Conservation (phyloP, 805 yeast genomes). For the Ogataea pignaliae region DNA sequence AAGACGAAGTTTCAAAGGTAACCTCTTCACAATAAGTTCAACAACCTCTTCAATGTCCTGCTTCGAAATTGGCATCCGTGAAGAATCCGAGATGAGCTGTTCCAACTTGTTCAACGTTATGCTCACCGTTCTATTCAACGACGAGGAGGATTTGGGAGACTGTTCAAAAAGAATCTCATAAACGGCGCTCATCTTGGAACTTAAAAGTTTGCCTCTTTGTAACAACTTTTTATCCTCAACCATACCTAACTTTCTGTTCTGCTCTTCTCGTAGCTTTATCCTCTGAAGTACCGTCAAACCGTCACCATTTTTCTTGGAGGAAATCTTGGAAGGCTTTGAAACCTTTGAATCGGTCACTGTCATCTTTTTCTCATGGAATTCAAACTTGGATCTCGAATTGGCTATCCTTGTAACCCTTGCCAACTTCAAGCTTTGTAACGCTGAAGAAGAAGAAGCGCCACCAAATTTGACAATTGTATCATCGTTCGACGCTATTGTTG, state of each 20-base stretch:
- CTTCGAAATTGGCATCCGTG: slow-evolving; percentile 12
- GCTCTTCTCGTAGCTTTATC: slow-evolving; percentile 34
- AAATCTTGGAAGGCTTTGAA: too few species aligned
- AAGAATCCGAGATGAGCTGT: slow-evolving; percentile 19
- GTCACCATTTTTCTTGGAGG: neutral
- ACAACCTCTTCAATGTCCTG: slow-evolving; percentile 15
- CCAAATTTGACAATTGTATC: neutral
- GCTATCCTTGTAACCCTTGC: slow-evolving; percentile 15
- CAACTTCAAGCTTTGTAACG: too few species aligned
- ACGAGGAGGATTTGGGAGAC: slow-evolving; percentile 12
- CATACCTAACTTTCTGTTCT: slow-evolving; percentile 3
- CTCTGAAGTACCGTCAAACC: slow-evolving; percentile 34
- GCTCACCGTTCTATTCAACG: slow-evolving; percentile 4
- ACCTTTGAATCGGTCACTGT: neutral
- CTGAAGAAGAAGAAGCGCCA: neutral
- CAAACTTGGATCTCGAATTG: slow-evolving; percentile 35
- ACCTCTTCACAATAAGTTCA: slow-evolving; percentile 3
- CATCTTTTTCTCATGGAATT: slow-evolving; percentile 28
- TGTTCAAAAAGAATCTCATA: slow-evolving; percentile 25
- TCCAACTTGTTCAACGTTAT: slow-evolving; percentile 13
- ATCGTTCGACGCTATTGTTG: neutral
- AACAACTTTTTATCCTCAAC: neutral
- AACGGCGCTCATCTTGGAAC: slow-evolving; percentile 16
- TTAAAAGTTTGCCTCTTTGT: slow-evolving; percentile 3
- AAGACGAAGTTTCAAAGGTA: slow-evolving; percentile 7